A percentile compares a stretch with the other conserved stretches of the same genome.
Evolutionary conservation across 495 filamentous ascomycete genomes (phyloP).

Genomic region (Hypoxylon cercidicola): DNA sequence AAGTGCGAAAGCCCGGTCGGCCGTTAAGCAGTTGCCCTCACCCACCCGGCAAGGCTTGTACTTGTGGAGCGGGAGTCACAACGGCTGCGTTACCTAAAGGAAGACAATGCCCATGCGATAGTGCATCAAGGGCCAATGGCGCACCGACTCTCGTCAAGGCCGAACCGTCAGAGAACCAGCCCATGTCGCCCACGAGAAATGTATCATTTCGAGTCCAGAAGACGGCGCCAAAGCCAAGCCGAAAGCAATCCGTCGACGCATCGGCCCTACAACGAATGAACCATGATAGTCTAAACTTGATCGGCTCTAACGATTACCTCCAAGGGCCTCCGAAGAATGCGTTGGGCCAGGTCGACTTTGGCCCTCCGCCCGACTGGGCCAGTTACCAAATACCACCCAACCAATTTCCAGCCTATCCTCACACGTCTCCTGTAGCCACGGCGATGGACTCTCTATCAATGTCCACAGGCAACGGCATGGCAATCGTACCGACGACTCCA

Average conservation of each 20-base stretch:
- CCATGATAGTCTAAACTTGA: constrained; percentile 53
- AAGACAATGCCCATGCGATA: constrained; percentile 58
- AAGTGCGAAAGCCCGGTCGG: constrained; percentile 82
- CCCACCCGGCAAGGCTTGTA: constrained; percentile 65
- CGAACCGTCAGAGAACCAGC: constrained; percentile 37
- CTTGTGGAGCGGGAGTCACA: constrained; percentile 56
- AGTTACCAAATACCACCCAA: constrained; percentile 16
- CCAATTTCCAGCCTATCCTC: constrained; percentile 14
- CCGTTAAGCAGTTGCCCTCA: constrained; percentile 83
- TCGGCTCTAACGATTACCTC: constrained; percentile 5
- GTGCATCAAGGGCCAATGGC: constrained; percentile 18
- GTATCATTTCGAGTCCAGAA: constrained; percentile 58
- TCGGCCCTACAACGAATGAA: constrained; percentile 58
- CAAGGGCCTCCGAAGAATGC: constrained; percentile 9
- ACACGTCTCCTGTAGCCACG: constrained; percentile 15
- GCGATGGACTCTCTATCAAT: constrained; percentile 9
- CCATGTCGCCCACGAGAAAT: constrained; percentile 46
- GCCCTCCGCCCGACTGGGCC: constrained; percentile 4
- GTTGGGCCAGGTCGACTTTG: background rate
- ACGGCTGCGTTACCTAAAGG: constrained; percentile 63
- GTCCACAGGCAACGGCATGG: constrained; percentile 11
- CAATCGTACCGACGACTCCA: constrained; percentile 7
- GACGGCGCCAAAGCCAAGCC: constrained; percentile 40
- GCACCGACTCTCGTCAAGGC: constrained; percentile 40
- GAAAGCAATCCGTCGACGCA: constrained; percentile 59